Evolutionary conservation across 345 rosid genomes (phyloP).

Genomic region (Angophora floribunda): DNA sequence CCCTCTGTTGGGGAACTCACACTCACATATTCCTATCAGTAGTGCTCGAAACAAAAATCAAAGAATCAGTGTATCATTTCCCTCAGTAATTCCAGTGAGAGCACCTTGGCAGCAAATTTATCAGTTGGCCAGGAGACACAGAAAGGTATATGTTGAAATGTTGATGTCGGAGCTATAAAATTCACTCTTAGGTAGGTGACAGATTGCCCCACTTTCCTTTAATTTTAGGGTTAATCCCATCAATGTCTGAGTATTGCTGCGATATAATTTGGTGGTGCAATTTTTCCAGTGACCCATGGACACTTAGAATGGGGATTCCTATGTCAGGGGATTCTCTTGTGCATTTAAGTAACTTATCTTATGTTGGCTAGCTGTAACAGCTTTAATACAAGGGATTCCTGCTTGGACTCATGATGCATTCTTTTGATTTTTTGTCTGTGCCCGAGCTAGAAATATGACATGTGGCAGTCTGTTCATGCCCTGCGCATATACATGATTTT

Average conservation of each 20-base stretch:
- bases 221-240: not conserved
- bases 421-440: not conserved
- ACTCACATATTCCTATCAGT: constrained; percentile 13
- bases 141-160: constrained; percentile 78
- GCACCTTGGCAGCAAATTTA: constrained; percentile 94
- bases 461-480: not conserved
- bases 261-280: constrained; percentile 31
- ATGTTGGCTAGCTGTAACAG: not conserved
- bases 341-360: constrained; percentile 49
- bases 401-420: not conserved
- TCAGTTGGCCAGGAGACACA: constrained; percentile 71
- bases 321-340: constrained; percentile 76
- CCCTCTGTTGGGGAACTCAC: constrained; percentile 1
- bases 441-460: not conserved
- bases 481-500: not conserved
- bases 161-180: constrained; percentile 64
- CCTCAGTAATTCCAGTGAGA: constrained; percentile 77
- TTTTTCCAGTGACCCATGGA: constrained; percentile 97
- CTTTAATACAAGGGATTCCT: not conserved
- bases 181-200: constrained; percentile 60
- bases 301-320: constrained; percentile 62
- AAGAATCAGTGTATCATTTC: constrained; percentile 28
- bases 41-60: constrained; percentile 22
- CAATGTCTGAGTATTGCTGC: not conserved
- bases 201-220: not conserved